A percentile compares a stretch with the other conserved stretches of the same genome.
Evolutionary conservation across 768 basidiomycete genomes (phyloP).

Genomic region (Podaxis sp.): DNA sequence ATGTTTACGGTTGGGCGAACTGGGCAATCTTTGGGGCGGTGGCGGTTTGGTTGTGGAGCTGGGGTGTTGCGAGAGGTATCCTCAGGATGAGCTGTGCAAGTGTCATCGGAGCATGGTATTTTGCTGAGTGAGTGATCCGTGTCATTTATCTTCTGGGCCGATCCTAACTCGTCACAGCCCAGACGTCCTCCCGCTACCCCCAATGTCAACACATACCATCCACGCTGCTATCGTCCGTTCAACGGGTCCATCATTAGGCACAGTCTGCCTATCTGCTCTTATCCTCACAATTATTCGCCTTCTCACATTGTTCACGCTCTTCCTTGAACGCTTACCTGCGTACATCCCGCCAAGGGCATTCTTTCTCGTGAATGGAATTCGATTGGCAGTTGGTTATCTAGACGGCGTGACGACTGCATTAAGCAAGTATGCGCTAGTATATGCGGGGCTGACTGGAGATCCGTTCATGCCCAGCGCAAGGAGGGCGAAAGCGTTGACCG

Average conservation of each 20-base stretch:
- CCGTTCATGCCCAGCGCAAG: constrained; percentile 59
- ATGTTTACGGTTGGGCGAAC: constrained; percentile 38
- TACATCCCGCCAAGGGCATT: constrained; percentile 47
- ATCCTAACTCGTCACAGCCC: constrained; percentile 24
- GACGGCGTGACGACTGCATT: constrained; percentile 55
- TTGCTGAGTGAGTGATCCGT: constrained; percentile 46
- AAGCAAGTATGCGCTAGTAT: constrained; percentile 64
- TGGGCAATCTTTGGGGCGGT: constrained; percentile 53
- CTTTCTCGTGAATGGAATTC: constrained; percentile 45
- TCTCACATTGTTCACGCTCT: constrained; percentile 47
- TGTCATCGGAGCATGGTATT: constrained; percentile 93
- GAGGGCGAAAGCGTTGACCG: constrained; percentile 46
- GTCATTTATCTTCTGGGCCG: background rate
- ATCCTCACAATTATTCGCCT: constrained; percentile 72
- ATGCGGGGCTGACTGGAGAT: constrained; percentile 75
- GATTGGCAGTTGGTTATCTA: constrained; percentile 52
- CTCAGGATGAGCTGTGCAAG: constrained; percentile 75
- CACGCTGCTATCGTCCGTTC: constrained; percentile 79
- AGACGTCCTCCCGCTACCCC: constrained; percentile 40
- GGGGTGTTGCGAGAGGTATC: constrained; percentile 78
- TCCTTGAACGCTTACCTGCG: constrained; percentile 56
- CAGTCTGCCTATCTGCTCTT: constrained; percentile 73
- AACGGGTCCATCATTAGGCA: constrained; percentile 79
- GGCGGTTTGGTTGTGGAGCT: constrained; percentile 70
- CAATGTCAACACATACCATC: constrained; percentile 68